These are phyloP conservation scores for Moniliella sp. DNA, from an alignment of 1,284 basidiomycete genomes.

Conservation along the genomic window DNA sequence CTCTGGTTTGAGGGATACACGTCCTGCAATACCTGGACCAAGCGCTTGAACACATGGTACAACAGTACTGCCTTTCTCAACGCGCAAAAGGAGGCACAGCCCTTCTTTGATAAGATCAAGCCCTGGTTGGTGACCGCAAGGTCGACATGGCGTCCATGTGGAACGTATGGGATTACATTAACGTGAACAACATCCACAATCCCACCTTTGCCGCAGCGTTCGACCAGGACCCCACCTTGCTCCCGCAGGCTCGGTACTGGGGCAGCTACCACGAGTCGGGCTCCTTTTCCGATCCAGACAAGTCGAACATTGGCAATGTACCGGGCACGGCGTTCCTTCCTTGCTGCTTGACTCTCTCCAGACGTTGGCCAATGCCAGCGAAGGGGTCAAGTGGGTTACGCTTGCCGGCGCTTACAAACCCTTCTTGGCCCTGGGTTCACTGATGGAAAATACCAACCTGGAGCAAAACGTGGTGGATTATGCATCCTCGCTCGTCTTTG, in stretches of 20 bases:
- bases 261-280: slow-evolving; percentile 58
- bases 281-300: slow-evolving; percentile 48
- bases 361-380: slow-evolving; percentile 52
- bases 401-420: slow-evolving; percentile 60
- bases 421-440: slow-evolving; percentile 48
- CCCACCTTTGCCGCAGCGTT: slow-evolving; percentile 9
- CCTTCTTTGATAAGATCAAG: slow-evolving; percentile 47
- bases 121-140: slow-evolving; percentile 50
- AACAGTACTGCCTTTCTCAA: slow-evolving; percentile 40
- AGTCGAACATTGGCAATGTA: slow-evolving; percentile 55
- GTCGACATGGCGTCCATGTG: slow-evolving; percentile 46
- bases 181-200: slow-evolving; percentile 45
- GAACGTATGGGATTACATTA: slow-evolving; percentile 47
- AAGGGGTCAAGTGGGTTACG: slow-evolving; percentile 54
- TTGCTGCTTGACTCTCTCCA: slow-evolving; percentile 50
- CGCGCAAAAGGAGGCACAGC: slow-evolving; percentile 40
- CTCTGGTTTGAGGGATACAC: slow-evolving; percentile 60
- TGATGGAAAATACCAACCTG: slow-evolving; percentile 3
- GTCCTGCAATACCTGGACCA: slow-evolving; percentile 26
- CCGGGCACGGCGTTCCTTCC: slow-evolving; percentile 54
- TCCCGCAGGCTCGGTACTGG: slow-evolving; percentile 32
- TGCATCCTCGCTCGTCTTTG: slow-evolving; percentile 55
- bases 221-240: slow-evolving; percentile 3
- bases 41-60: slow-evolving; percentile 17
- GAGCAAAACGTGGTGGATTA: slow-evolving; percentile 44